Evolutionary conservation across 805 yeast species (phyloP).

Genomic region (Candida cerambycidarum): DNA sequence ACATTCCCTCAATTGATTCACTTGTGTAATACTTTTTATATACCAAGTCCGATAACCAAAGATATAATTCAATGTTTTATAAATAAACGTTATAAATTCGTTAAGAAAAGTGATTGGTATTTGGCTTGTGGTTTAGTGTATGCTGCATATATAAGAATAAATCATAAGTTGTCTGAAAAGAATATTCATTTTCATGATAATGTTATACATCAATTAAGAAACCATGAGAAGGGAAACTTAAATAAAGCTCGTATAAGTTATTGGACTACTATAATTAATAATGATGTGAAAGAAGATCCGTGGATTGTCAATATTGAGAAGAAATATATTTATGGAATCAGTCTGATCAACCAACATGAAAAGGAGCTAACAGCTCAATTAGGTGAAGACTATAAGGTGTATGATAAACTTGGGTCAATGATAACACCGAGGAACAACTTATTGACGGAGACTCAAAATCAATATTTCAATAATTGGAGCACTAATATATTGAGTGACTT

Average conservation of each 20-base stretch:
- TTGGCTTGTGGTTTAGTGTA: constrained; percentile 66
- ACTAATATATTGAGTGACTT: constrained; percentile 2
- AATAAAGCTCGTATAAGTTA: constrained; percentile 48
- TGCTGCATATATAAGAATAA: constrained; percentile 56
- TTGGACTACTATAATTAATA: constrained; percentile 55
- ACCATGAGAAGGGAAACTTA: constrained; percentile 53
- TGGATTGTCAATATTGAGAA: constrained; percentile 62
- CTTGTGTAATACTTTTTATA: constrained; percentile 62
- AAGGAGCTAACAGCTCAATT: constrained; percentile 29
- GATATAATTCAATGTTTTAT: constrained; percentile 51
- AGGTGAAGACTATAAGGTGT: constrained; percentile 32
- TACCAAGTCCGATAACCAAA: constrained; percentile 54
- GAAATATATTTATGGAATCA: constrained; percentile 35
- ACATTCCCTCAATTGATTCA: constrained; percentile 35
- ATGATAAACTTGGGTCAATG: constrained; percentile 36
- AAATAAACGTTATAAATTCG: constrained; percentile 49
- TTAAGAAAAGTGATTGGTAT: constrained; percentile 63
- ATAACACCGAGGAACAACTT: constrained; percentile 29
- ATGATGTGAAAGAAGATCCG: constrained; percentile 52
- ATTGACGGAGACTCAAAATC: constrained; percentile 28
- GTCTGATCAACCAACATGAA: constrained; percentile 12
- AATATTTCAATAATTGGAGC: constrained; percentile 27
- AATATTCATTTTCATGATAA: constrained; percentile 51
- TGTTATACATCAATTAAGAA: constrained; percentile 51
- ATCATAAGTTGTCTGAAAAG: constrained; percentile 43